Conservation (phyloP, 129 eudicot genomes). For the Flaveria ramosissima region DNA sequence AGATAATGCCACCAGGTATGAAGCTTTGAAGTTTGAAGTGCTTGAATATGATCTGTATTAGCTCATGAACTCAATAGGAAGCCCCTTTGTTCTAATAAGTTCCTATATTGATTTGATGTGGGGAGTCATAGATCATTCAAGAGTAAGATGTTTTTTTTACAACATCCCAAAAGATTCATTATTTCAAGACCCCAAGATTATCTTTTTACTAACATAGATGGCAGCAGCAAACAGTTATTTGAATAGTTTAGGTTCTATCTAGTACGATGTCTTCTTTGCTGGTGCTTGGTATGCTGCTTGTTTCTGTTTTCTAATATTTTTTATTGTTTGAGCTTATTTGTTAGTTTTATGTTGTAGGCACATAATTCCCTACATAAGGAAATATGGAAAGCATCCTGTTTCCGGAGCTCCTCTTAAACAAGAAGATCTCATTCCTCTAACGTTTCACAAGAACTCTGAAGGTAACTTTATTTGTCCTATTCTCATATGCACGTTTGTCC, state of each 20-base stretch:
- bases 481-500: neutral
- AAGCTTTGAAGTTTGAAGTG: neutral
- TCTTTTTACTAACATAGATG: neutral
- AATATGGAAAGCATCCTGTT: conserved; percentile 88
- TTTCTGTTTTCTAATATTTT: neutral
- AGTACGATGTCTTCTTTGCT: neutral
- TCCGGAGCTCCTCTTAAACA: conserved; percentile 77
- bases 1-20: neutral
- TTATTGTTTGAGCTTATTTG: conserved; percentile 20
- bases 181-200: neutral
- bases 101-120: neutral
- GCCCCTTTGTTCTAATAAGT: conserved; percentile 8
- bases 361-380: conserved; percentile 79
- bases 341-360: conserved; percentile 48
- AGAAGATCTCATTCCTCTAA: conserved; percentile 83
- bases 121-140: neutral
- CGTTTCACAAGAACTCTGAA: conserved; percentile 86
- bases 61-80: neutral
- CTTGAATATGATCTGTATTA: neutral
- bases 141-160: neutral
- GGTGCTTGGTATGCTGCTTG: neutral
- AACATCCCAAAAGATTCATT: neutral
- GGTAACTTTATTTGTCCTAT: conserved; percentile 42
- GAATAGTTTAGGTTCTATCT: conserved; percentile 9
- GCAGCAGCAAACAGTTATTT: neutral